These are phyloP conservation scores for Ascochyta clinopodiicola DNA, from an alignment of 2,329 filamentous ascomycete genomes.

Conservation along the genomic window DNA sequence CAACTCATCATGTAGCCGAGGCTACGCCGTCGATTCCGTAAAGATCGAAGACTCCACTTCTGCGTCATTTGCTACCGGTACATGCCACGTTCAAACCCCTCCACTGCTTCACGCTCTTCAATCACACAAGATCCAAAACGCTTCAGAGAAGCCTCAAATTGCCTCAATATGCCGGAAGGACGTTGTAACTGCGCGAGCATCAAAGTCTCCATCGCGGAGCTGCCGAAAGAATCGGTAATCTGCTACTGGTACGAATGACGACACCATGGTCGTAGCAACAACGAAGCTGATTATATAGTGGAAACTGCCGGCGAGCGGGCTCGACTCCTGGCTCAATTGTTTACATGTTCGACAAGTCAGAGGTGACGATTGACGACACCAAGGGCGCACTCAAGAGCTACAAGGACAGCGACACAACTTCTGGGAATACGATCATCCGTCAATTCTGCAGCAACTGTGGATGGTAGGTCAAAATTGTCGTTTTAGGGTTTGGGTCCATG, in stretches of 20 bases:
- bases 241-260: conserved; percentile 38
- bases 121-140: neutral
- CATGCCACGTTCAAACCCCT: neutral
- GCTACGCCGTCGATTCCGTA: conserved; percentile 3
- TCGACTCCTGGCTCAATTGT: conserved; percentile 29
- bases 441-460: conserved; percentile 43
- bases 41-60: neutral
- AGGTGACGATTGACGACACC: conserved; percentile 31
- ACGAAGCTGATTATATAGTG: conserved; percentile 18
- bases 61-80: neutral
- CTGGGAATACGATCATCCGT: conserved; percentile 34
- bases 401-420: conserved; percentile 34
- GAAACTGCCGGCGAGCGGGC: conserved; percentile 40
- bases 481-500: neutral
- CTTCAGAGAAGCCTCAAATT: neutral
- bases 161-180: conserved; percentile 31
- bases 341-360: conserved; percentile 28
- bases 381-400: conserved; percentile 33
- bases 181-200: conserved; percentile 42
- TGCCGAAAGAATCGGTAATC: conserved; percentile 30
- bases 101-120: no score
- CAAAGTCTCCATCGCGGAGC: conserved; percentile 30
- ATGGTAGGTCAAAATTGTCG: conserved; percentile 22
- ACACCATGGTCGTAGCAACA: neutral
- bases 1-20: conserved; percentile 2